Evolutionary conservation across 176 grass and related monocot species (phyloP).

Genomic region (Triticum aestivum): DNA sequence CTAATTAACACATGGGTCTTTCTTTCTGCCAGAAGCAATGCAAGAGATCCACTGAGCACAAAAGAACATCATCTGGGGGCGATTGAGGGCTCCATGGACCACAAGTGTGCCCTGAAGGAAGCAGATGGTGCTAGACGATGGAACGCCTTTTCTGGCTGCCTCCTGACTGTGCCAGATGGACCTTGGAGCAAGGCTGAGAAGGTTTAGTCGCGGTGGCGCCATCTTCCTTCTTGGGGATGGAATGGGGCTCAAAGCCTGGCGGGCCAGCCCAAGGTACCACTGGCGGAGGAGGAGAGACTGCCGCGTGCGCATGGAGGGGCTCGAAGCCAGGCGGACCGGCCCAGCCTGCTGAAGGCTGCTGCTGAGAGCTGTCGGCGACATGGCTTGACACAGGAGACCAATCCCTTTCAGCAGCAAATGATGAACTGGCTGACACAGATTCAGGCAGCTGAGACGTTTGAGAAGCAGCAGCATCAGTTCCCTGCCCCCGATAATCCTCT

Average conservation of each 20-base stretch:
- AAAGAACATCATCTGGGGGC: neutral
- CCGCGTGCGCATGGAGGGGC: neutral
- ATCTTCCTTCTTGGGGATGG: slow-evolving; percentile 18
- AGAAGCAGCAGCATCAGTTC: slow-evolving; percentile 14
- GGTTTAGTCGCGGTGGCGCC: neutral
- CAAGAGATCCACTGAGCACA: neutral
- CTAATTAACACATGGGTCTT: neutral
- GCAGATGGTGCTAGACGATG: slow-evolving; percentile 11
- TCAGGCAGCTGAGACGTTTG: slow-evolving; percentile 37
- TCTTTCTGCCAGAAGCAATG: neutral
- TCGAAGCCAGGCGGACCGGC: slow-evolving; percentile 47
- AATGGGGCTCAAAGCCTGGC: slow-evolving; percentile 38
- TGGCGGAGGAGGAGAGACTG: neutral
- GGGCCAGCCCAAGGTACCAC: slow-evolving; percentile 32
- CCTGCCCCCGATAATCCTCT: slow-evolving; percentile 5
- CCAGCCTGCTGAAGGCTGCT: slow-evolving; percentile 16
- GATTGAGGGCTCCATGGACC: neutral
- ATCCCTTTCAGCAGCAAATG: slow-evolving; percentile 10
- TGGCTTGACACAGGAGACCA: slow-evolving; percentile 15
- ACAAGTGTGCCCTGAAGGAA: neutral
- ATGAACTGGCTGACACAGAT: neutral
- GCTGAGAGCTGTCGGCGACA: slow-evolving; percentile 16
- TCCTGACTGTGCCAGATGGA: slow-evolving; percentile 19
- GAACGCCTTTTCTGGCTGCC: neutral
- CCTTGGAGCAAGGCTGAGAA: slow-evolving; percentile 33